Base-by-base conservation (phyloP, 805 yeast genomes). In the Starmera caribaea region DNA sequence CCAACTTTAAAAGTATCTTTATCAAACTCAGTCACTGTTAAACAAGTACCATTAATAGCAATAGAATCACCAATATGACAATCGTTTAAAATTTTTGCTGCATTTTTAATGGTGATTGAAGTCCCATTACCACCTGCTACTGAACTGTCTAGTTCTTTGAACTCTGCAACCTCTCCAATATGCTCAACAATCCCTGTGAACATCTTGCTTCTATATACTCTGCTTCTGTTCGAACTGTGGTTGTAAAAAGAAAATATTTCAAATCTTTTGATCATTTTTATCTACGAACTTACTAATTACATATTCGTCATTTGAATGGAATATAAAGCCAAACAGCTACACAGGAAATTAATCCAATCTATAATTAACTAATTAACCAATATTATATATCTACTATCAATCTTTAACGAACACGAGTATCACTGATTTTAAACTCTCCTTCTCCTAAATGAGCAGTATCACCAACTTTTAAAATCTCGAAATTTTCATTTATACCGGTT, bases 11-110 rank as follows among this genome's bases (percentile, higher is more conserved):
- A 92, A 17, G 63, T 60, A 6, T 61, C 60, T 6, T 62, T 63
- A 30, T 66, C 61, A 51, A 86, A 88, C 47, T 81, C 88, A 0
- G 96, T 88, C 8, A 90, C 97, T 0, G 99, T 92, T 29, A 92
- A 69, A 61, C 99, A 92, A 1, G 71, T 73, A 8, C 98, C 98
- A 55, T 85, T 85, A 26, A 90, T 75, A 24, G 92, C 76, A 42
- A 92, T 92, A 13, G 96, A 85, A 62, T 92, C 99, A 11, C 99
- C 99, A 31, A 90, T 62, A 53, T 88, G 89, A 46, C 85, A 88
- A 57, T 92, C 99, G 0, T 54, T 68, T 13, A 90, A 66, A 26
- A 92, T 77, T 3, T 63, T 59, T 0, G 67, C 54, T 26, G 88
- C 83, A 45, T 82, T 75, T 2, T 67, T 65, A 30, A 90, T 73